phyloP scores from a whole-genome alignment of 257 asterid species.

The Craterostigma plantagineum region DNA sequence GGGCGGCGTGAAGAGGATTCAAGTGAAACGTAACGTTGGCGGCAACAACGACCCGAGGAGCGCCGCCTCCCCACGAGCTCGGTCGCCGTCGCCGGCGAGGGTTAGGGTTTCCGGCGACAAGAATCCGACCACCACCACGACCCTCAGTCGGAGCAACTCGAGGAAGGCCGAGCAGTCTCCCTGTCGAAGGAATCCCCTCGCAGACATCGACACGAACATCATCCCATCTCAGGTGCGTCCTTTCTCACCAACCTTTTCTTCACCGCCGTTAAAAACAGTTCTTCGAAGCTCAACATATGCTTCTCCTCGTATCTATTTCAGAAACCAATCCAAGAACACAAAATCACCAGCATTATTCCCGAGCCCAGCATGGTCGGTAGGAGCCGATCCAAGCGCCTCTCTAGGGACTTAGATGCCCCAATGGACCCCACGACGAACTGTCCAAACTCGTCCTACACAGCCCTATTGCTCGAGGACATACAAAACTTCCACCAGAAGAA shows the following conservation, averaged over 20 bases:
- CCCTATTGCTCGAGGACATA: constrained; percentile 76
- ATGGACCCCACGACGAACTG: too few species aligned
- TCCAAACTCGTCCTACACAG: constrained; percentile 46
- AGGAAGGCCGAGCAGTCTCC: constrained; percentile 86
- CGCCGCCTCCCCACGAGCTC: constrained; percentile 80
- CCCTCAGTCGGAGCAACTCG: constrained; percentile 89
- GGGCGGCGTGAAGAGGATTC: constrained; percentile 62
- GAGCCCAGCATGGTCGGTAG: constrained; percentile 11
- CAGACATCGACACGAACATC: constrained; percentile 57
- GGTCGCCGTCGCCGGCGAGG: constrained; percentile 88
- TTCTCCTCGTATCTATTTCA: too few species aligned
- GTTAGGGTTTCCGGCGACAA: constrained; percentile 23
- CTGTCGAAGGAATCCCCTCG: constrained; percentile 57
- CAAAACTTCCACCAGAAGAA: constrained; percentile 87
- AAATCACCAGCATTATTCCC: constrained; percentile 12
- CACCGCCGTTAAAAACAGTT: too few species aligned
- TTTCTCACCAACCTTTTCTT: neutral
- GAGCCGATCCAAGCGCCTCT: constrained; percentile 57
- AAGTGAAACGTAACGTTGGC: constrained; percentile 73
- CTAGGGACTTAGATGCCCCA: constrained; percentile 61
- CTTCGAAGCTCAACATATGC: too few species aligned
- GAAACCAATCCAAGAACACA: constrained; percentile 1
- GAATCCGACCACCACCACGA: constrained; percentile 33
- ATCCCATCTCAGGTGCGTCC: constrained; percentile 36
- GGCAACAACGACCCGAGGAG: constrained; percentile 23